These are phyloP conservation scores for Starmera amethionina DNA, from an alignment of 805 yeast species.

Conservation along the genomic window DNA sequence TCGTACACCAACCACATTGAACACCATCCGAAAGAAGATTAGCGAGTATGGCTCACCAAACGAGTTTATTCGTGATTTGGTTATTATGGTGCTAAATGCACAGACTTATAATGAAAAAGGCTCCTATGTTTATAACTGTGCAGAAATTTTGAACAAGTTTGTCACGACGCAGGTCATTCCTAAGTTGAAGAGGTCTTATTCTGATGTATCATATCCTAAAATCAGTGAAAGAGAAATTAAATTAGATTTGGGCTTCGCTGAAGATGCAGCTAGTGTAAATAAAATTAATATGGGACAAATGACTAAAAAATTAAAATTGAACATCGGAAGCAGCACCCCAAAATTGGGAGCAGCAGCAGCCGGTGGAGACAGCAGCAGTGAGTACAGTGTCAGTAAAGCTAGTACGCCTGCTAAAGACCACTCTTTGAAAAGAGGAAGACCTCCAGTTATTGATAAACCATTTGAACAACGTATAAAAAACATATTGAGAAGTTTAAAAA, in stretches of 20 bases:
- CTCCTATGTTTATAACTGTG: slow-evolving; percentile 60
- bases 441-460: slow-evolving; percentile 85
- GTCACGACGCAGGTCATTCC: slow-evolving; percentile 26
- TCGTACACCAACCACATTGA: slow-evolving; percentile 72
- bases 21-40: slow-evolving; percentile 54
- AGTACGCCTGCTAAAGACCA: slow-evolving; percentile 12
- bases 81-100: slow-evolving; percentile 87
- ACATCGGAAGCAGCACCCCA: neutral
- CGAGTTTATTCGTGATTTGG: slow-evolving; percentile 66
- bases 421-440: slow-evolving; percentile 64
- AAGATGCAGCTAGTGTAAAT: neutral
- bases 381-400: too few species aligned
- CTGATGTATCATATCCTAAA: slow-evolving; percentile 31
- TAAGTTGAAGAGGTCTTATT: slow-evolving; percentile 21
- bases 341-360: slow-evolving; percentile 9
- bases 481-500: slow-evolving; percentile 71
- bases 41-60: slow-evolving; percentile 50
- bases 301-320: slow-evolving; percentile 7
- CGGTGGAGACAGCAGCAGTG: neutral
- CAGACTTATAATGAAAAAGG: slow-evolving; percentile 68
- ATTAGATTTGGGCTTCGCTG: neutral
- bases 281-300: neutral
- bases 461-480: slow-evolving; percentile 89
- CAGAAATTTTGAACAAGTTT: slow-evolving; percentile 36
- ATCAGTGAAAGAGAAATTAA: slow-evolving; percentile 2